A percentile compares a stretch with the other conserved stretches of the same genome.
These are phyloP conservation scores for Aspergillus japonicus DNA, from an alignment of 2,329 filamentous ascomycete species.

Conservation along the genomic window DNA sequence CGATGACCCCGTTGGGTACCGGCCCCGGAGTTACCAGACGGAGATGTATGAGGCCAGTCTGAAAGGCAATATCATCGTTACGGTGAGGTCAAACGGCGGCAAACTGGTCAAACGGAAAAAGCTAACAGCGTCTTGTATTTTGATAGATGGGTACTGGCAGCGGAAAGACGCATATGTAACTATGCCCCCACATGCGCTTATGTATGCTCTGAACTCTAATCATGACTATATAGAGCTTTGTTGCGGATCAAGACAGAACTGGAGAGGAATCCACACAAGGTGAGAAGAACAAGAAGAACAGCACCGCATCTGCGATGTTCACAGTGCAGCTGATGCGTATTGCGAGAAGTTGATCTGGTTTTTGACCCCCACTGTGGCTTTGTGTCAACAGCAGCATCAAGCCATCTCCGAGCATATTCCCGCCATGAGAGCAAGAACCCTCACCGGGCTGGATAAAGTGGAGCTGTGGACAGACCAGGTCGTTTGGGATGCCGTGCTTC, in stretches of 20 bases:
- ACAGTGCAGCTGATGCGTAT: background rate
- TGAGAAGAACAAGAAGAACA: conserved; percentile 29
- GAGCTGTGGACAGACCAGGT: conserved; percentile 69
- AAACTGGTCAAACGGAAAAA: background rate
- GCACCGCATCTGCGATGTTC: background rate
- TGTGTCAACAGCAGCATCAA: conserved; percentile 65
- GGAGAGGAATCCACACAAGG: conserved; percentile 56
- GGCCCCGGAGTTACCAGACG: conserved; percentile 63
- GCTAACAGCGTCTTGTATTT: conserved; percentile 1
- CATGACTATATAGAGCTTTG: conserved; percentile 54
- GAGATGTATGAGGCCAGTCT: conserved; percentile 74
- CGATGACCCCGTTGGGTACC: conserved; percentile 16
- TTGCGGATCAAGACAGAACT: conserved; percentile 67
- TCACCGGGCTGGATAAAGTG: conserved; percentile 68
- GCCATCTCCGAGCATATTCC: conserved; percentile 62
- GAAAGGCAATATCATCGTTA: conserved; percentile 68
- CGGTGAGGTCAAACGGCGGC: conserved; percentile 46
- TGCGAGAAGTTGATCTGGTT: conserved; percentile 62
- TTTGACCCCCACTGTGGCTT: conserved; percentile 65
- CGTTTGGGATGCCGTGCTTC: conserved; percentile 67
- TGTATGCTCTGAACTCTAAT: conserved; percentile 3
- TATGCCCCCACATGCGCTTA: background rate
- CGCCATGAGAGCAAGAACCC: conserved; percentile 55
- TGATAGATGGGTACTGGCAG: conserved; percentile 74
- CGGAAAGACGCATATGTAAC: conserved; percentile 73